Evolutionary conservation across 2,329 filamentous ascomycete species (phyloP), one percentile per base, ranked within the genome.

Genomic region (Colletotrichum paranaense): DNA sequence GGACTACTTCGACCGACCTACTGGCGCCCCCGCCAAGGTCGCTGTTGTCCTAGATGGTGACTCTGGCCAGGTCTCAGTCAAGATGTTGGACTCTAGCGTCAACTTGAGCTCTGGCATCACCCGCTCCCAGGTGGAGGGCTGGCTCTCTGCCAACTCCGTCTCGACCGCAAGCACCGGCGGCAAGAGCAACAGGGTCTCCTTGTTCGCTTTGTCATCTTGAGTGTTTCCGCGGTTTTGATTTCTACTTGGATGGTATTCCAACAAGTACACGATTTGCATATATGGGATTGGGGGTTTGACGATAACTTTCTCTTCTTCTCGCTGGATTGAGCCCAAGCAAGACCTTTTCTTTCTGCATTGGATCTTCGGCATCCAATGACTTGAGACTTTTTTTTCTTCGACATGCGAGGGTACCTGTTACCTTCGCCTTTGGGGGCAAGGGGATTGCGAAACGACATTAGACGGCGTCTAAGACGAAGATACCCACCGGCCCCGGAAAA

Each of bases 1-100:
- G 35, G 90, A 95, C 82, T 95, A 92, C 84, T 93, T 96, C 80
- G 83, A 86, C 55, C 91, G 94, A 35, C 94, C 94, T 3, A 85
- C 85, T 28, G 83, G 86, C 60, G 81, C 81, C 49, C 87, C 85
- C 74, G 88, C 93, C 79, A 94, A 91, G 82, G 87, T 91, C 70
- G 92, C 91, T 62, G 86, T 92, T 55, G 84, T 94, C 67, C 90
- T 94, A 78, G 85, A 88, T 76, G 83, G 86, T 62, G 81, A 82
- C 64, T 87, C 84, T 62, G 83, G 84, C 32, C 84, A 83, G 30
- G 87, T 91, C 65, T 86, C 88, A 75, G 89, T 93, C 80, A 89
- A 90, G 83, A 78, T 87, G 56, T 80, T 91, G 22, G 80, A 84
- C 64, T 79, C 84, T 68, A 71, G 78, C 74, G 82, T 82, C 46